Evolutionary conservation across 2,329 filamentous ascomycete genomes (phyloP).

Genomic region (Neopestalotiopsis sp.): DNA sequence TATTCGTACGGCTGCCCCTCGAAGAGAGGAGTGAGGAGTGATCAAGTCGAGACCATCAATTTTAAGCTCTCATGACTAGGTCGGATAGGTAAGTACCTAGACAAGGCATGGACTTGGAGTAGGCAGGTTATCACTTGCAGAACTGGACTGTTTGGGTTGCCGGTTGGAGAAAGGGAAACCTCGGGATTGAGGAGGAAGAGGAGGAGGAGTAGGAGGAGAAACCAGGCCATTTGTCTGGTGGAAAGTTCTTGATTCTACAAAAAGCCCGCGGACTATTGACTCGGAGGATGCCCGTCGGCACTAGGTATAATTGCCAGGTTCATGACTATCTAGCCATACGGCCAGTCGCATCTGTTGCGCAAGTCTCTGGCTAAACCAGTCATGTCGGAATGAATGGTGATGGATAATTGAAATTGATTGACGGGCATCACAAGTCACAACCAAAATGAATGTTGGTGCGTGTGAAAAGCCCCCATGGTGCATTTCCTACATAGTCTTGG

Average conservation of each 20-base stretch:
- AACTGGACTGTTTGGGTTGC: background rate
- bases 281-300: slow-evolving; percentile 1
- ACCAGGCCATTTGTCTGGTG: slow-evolving; percentile 8
- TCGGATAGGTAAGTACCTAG: background rate
- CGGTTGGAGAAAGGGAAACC: background rate
- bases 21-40: background rate
- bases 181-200: background rate
- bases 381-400: background rate
- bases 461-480: background rate
- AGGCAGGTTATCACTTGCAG: background rate
- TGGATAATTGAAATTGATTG: too few species aligned
- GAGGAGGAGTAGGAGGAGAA: background rate
- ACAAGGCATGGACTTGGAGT: background rate
- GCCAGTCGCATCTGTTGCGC: background rate
- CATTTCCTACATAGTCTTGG: background rate
- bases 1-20: background rate
- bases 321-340: background rate
- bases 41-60: background rate
- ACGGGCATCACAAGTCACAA: too few species aligned
- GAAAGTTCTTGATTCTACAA: slow-evolving; percentile 4
- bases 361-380: slow-evolving; percentile 4
- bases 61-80: background rate
- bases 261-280: slow-evolving; percentile 7
- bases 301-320: background rate
- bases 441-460: background rate